Percentiles rank a stretch among this genome's conserved stretches.
These are phyloP conservation scores for Sphagnum magellanicum DNA, from an alignment of 228 moss, liverwort and hornwort genomes.

Conservation along the genomic window DNA sequence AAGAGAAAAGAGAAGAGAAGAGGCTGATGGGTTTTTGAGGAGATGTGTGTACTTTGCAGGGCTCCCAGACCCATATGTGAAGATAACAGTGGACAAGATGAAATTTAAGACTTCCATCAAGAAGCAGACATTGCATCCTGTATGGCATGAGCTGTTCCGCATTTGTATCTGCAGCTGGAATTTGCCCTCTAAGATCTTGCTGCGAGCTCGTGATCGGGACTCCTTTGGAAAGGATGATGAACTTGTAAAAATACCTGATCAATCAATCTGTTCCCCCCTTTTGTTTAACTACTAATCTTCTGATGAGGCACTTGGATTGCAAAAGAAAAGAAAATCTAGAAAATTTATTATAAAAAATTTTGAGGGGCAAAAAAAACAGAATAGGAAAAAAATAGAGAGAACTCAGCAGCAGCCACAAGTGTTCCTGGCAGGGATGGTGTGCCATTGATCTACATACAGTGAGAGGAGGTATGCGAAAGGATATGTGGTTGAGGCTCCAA, in stretches of 20 bases:
- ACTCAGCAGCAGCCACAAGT: not conserved
- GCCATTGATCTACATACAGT: conserved; percentile 28
- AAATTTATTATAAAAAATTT: not conserved
- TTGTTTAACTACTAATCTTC: not conserved
- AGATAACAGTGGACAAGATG: conserved; percentile 29
- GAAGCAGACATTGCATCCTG: conserved; percentile 35
- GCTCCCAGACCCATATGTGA: conserved; percentile 36
- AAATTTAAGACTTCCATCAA: conserved; percentile 46
- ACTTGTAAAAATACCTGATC: conserved; percentile 15
- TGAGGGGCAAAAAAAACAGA: no score
- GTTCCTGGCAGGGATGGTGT: conserved; percentile 27
- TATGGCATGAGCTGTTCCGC: conserved; percentile 46
- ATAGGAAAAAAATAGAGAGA: no score
- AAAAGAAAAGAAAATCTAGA: not conserved
- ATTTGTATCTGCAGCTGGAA: conserved; percentile 28
- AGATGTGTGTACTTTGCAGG: conserved; percentile 8
- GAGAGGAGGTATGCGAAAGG: conserved; percentile 33
- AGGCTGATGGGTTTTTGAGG: no score
- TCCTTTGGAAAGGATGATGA: conserved; percentile 47
- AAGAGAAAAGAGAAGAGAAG: no score
- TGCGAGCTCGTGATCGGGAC: conserved; percentile 34
- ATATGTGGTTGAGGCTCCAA: conserved; percentile 33
- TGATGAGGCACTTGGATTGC: not conserved
- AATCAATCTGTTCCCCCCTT: not conserved
- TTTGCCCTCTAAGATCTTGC: conserved; percentile 14